Conservation (phyloP, 179 eudicot genomes). For the Beta corolliflora region DNA sequence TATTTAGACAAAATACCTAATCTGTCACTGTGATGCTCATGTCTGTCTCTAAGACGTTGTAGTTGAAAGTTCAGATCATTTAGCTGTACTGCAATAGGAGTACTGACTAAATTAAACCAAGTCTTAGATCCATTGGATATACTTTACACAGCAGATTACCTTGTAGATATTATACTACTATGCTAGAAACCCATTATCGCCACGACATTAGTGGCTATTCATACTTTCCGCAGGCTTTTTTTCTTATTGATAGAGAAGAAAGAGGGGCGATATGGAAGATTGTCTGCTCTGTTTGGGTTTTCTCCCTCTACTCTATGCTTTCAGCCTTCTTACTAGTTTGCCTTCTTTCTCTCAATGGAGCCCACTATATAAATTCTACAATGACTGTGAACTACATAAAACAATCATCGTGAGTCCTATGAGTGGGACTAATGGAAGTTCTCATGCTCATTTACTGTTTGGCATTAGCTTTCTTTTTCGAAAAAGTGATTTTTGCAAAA, state of each 20-base stretch:
- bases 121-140: not conserved
- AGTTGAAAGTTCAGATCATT: not conserved
- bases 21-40: not conserved
- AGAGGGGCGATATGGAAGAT: too few species aligned
- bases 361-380: not conserved
- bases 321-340: too few species aligned
- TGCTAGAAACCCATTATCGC: not conserved
- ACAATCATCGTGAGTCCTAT: not conserved
- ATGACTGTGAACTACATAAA: not conserved
- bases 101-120: not conserved
- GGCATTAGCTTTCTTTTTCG: not conserved
- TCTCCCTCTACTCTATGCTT: too few species aligned
- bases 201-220: too few species aligned
- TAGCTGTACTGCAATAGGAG: not conserved
- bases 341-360: too few species aligned
- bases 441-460: conserved; percentile 5
- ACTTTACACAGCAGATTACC: not conserved
- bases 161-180: not conserved
- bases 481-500: not conserved
- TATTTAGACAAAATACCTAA: not conserved
- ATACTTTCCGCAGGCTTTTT: too few species aligned
- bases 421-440: not conserved
- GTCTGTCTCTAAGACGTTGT: too few species aligned
- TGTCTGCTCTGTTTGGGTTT: too few species aligned
- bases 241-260: too few species aligned